Conservation (phyloP, 768 basidiomycete genomes). For the Plicaturopsis crispa region DNA sequence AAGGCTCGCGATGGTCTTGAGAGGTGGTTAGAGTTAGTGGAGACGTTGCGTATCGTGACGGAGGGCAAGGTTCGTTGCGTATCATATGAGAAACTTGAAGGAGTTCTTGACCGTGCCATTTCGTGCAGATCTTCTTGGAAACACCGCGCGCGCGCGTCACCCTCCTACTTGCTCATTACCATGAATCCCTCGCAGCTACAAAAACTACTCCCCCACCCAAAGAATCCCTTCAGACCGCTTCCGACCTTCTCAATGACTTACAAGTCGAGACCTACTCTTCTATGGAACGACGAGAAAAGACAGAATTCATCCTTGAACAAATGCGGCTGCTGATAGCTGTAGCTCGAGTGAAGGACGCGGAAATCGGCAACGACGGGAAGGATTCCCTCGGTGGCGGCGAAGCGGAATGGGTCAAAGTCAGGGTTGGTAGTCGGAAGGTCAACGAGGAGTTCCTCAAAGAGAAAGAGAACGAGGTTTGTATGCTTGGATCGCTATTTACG, state of each 20-base stretch:
- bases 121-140: slow-evolving; percentile 97
- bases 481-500: neutral
- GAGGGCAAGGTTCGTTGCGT: slow-evolving; percentile 81
- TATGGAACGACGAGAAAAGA: slow-evolving; percentile 97
- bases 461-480: slow-evolving; percentile 72
- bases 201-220: slow-evolving; percentile 32
- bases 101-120: neutral
- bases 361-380: slow-evolving; percentile 53
- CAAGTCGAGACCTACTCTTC: slow-evolving; percentile 99
- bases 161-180: slow-evolving; percentile 74
- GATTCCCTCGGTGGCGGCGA: slow-evolving; percentile 65
- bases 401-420: slow-evolving; percentile 88
- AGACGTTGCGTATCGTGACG: slow-evolving; percentile 85
- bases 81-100: too few species aligned
- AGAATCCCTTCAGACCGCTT: slow-evolving; percentile 77
- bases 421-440: slow-evolving; percentile 88
- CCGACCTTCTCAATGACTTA: slow-evolving; percentile 87
- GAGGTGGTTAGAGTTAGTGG: slow-evolving; percentile 81
- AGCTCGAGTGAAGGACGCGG: slow-evolving; percentile 68
- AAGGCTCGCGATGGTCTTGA: slow-evolving; percentile 58
- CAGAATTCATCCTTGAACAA: slow-evolving; percentile 95
- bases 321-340: slow-evolving; percentile 84
- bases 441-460: slow-evolving; percentile 91
- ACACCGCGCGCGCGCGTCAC: slow-evolving; percentile 94
- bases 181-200: slow-evolving; percentile 57